These are phyloP conservation scores for Sporothrix globosa DNA, from an alignment of 2,329 filamentous ascomycete genomes.

Conservation along the genomic window DNA sequence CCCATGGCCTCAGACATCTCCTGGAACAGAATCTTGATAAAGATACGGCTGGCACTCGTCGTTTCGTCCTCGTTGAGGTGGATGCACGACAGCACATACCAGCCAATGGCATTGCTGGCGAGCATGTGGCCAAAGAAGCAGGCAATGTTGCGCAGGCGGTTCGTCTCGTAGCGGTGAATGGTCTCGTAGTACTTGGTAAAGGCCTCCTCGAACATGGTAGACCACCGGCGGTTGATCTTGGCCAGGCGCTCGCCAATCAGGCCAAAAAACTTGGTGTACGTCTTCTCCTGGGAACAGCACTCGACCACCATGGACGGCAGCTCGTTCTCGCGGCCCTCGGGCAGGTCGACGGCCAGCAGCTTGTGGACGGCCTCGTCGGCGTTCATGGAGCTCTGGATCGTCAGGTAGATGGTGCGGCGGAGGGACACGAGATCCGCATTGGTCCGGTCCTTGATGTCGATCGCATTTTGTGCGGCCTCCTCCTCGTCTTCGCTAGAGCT, in stretches of 20 bases:
- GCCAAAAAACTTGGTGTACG: constrained; percentile 97
- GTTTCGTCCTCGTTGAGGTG: constrained; percentile 97
- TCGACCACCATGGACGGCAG: constrained; percentile 96
- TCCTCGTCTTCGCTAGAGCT: constrained; percentile 62
- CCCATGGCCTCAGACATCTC: constrained; percentile 86
- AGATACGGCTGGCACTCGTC: constrained; percentile 93
- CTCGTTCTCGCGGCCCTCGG: constrained; percentile 82
- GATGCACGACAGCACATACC: constrained; percentile 83
- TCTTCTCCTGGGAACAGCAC: constrained; percentile 93
- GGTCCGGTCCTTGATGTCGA: constrained; percentile 97
- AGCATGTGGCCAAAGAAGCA: constrained; percentile 93
- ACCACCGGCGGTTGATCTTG: constrained; percentile 94
- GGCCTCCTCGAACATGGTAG: constrained; percentile 84
- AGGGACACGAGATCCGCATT: constrained; percentile 95
- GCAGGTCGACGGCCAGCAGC: constrained; percentile 89
- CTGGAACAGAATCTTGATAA: constrained; percentile 97
- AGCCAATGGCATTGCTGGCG: constrained; percentile 83
- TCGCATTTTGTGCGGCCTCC: constrained; percentile 74
- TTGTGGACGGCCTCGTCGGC: constrained; percentile 98
- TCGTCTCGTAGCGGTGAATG: constrained; percentile 96
- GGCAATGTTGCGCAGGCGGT: constrained; percentile 90
- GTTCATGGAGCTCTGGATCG: constrained; percentile 93
- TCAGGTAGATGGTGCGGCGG: constrained; percentile 92
- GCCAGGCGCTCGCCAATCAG: constrained; percentile 92
- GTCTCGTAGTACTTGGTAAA: constrained; percentile 96